A percentile compares a stretch with the other conserved stretches of the same genome.
Conservation (phyloP, 176 grass and related monocot species). For the Hyparrhenia diplandra region DNA sequence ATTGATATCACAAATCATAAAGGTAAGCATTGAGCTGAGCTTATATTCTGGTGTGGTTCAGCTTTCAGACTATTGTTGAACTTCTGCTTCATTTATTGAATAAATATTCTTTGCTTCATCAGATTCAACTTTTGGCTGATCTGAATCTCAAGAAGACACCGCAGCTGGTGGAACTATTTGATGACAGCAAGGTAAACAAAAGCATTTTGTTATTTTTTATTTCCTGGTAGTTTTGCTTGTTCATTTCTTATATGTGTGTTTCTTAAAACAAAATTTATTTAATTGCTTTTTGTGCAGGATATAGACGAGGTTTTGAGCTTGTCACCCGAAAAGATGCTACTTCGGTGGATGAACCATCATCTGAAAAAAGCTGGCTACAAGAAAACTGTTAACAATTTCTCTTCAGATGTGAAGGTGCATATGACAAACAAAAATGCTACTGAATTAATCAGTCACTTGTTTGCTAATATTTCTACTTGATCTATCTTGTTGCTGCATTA, state of each 20-base stretch:
- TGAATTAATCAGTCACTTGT: conserved; percentile 12
- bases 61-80: background rate
- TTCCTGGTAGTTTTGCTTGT: background rate
- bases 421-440: conserved; percentile 3
- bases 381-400: conserved; percentile 98
- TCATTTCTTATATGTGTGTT: background rate
- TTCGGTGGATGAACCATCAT: conserved; percentile 99
- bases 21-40: conserved; percentile 45
- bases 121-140: conserved; percentile 99
- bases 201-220: background rate
- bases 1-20: conserved; percentile 99
- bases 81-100: background rate
- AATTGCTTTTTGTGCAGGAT: conserved; percentile 61
- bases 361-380: conserved; percentile 95
- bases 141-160: conserved; percentile 98
- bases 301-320: conserved; percentile 89
- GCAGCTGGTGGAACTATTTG: conserved; percentile 87
- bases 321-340: conserved; percentile 90
- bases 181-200: conserved; percentile 71
- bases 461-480: background rate
- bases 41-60: conserved; percentile 21
- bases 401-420: conserved; percentile 90
- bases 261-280: conserved; percentile 13
- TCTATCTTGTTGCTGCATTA: conserved; percentile 2
- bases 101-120: conserved; percentile 24